Evolutionary conservation across 257 asterid species (phyloP).

Genomic region (Solanum clarkiae): DNA sequence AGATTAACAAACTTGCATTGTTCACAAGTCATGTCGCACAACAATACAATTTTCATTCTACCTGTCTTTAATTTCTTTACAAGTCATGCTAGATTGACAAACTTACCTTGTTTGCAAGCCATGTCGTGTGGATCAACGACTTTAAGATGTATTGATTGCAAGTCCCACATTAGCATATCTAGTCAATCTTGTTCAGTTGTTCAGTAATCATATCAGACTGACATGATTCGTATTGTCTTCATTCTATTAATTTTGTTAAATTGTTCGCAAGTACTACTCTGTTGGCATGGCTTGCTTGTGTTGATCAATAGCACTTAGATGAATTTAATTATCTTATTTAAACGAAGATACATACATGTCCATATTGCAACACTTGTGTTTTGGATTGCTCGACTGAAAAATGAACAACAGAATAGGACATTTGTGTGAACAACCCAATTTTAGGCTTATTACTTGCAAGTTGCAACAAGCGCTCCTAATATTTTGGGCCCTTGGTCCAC

Average conservation of each 20-base stretch:
- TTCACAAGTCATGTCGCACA: background rate
- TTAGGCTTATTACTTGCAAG: background rate
- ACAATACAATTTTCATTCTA: too few relatives aligned
- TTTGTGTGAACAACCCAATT: background rate
- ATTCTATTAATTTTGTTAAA: background rate
- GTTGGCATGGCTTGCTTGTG: background rate
- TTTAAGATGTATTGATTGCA: background rate
- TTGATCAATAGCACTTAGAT: background rate
- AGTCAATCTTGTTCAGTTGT: background rate
- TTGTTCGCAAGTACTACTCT: background rate
- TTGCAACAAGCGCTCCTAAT: background rate
- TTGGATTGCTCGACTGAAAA: background rate
- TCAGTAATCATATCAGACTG: background rate
- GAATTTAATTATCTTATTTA: background rate
- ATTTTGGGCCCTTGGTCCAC: background rate
- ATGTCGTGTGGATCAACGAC: background rate
- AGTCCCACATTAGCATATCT: background rate
- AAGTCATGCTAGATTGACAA: background rate
- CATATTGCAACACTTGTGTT: background rate
- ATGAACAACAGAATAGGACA: background rate
- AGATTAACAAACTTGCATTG: background rate
- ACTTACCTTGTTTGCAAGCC: background rate
- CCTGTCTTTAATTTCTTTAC: too few relatives aligned
- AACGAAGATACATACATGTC: background rate
- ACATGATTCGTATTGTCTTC: background rate